Base-by-base conservation (phyloP, 2,329 filamentous ascomycete species). In the Cyphellophora attinorum region DNA sequence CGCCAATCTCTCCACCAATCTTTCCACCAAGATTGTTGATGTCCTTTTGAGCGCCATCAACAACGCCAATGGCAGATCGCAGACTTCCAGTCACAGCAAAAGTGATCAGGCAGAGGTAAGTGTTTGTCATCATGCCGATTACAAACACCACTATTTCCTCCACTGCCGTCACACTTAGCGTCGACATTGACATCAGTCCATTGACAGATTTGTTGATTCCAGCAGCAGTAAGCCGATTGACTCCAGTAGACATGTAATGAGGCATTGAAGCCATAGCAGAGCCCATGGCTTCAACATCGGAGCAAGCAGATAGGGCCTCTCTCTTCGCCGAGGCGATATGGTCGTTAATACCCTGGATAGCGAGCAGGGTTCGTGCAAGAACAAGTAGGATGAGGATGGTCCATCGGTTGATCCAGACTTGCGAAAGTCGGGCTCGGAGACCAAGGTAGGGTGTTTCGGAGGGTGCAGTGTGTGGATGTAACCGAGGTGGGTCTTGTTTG, bases 211-310 rank as follows among this genome's bases (percentile, higher is more conserved):
- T 78, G 48, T 88, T 84, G 47, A 96, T 79, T 37, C 84, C 80
- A 31, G 71, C 71, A 19, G 85, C 84, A 5, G 85, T 81, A 48
- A 96, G 64, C 39, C 85, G 74, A 61, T 98, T 98, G 55, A 95
- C 79, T 35, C 91, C 91, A 33, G 73, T 67, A 2, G 88, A 83
- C 55, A 96, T 79, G 62, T 94, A 96, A 60, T 95, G 82, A 38
- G 91, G 91, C 86, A 96, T 94, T 23, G 91, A 96, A 25, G 89
- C 91, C 85, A 98, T 89, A 41, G 85, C 74, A 56, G 86, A 95
- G 44, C 89, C 91, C 48, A 93, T 76, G 47, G 85, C 85, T 64
- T 98, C 89, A 31, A 96, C 89, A 56, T 83, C 82, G 38, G 79
- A 85, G 59, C 91, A 98, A 45, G 89, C 86, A 34, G 84, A 81